Base-by-base conservation (phyloP, 1,139 yeast species). In the Kodamaea sp. region DNA sequence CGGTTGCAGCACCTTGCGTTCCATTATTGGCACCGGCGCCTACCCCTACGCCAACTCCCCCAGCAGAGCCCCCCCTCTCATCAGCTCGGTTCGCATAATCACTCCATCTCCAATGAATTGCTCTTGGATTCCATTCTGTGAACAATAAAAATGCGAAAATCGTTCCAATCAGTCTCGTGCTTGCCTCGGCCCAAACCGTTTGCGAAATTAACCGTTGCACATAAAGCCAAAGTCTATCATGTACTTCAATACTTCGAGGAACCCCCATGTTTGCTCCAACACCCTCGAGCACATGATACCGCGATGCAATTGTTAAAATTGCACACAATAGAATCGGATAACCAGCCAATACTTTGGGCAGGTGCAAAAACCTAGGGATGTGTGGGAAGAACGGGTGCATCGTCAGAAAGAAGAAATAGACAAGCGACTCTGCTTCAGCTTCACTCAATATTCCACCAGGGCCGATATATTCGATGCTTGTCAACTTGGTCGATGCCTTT, bases 121-220 rank as follows among this genome's bases (percentile, higher is more conserved):
- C 96, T 39, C 96, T 67, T 2, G 96, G 96, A 52, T 88, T 88
- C 97, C 97, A 89, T 58, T 89, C 96, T 0, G 96, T 86, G 50
- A 89, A 83, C n/a, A 90, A 64, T 35, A 89, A 63, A 55, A 89
- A 87, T 1, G 96, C 90, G 50, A 84, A 74, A 6, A 88, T 82
- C 0, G 96, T 88, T 1, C 96, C 96, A 6, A 88, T 78, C 0
- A 94, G 83, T 46, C 96, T 67, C 4, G 95, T 84, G 43, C 89
- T 81, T 0, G 96, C 95, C 57, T 87, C 96, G 1, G 95, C 96
- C 96, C 96, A 89, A 5, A 88, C 92, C 0, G 96, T 84, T 57
- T 83, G 88, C 2, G 95, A 84, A 35, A 89, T 82, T 41, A 88
- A 67, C 46, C 82, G 62, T 62, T 89, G 96, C 39, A 90, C 88